Percentiles rank a stretch among this genome's conserved stretches.
phyloP scores from a whole-genome alignment of 2,329 filamentous ascomycete genomes.

The Elsinoe ampelina region DNA sequence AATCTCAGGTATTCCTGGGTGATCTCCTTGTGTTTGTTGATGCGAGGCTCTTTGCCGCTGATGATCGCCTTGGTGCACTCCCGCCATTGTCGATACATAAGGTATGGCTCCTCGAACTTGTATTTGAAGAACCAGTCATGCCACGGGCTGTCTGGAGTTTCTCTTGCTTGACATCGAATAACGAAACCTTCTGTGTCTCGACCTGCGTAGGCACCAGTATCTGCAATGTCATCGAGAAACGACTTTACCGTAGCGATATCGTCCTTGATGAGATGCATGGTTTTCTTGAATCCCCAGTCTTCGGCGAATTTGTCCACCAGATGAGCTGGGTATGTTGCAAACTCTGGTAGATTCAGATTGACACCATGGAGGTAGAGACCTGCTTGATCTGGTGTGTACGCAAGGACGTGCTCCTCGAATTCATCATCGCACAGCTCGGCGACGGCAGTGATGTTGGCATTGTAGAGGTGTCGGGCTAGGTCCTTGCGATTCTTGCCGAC shows the following conservation, averaged over 20 bases:
- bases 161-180: constrained; percentile 68
- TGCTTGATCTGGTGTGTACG: constrained; percentile 71
- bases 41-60: constrained; percentile 59
- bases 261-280: constrained; percentile 68
- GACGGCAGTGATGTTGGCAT: constrained; percentile 84
- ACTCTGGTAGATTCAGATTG: constrained; percentile 89
- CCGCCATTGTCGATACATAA: constrained; percentile 98
- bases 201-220: constrained; percentile 81
- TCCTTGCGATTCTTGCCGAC: constrained; percentile 72
- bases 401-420: constrained; percentile 94
- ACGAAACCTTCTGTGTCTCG: constrained; percentile 96
- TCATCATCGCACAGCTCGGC: constrained; percentile 92
- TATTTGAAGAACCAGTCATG: constrained; percentile 99
- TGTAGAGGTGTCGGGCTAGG: constrained; percentile 63
- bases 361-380: constrained; percentile 93
- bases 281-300: constrained; percentile 88
- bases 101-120: constrained; percentile 97
- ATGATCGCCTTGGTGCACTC: constrained; percentile 93
- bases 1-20: constrained; percentile 86
- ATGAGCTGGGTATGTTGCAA: constrained; percentile 72
- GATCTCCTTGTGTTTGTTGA: constrained; percentile 79
- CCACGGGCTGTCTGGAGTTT: constrained; percentile 47
- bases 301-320: constrained; percentile 82
- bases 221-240: constrained; percentile 76
- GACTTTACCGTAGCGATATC: constrained; percentile 62